Evolutionary conservation across 2,329 filamentous ascomycete genomes (phyloP), one percentile per base, ranked within the genome.

Genomic region (Aspergillus bombycis): DNA sequence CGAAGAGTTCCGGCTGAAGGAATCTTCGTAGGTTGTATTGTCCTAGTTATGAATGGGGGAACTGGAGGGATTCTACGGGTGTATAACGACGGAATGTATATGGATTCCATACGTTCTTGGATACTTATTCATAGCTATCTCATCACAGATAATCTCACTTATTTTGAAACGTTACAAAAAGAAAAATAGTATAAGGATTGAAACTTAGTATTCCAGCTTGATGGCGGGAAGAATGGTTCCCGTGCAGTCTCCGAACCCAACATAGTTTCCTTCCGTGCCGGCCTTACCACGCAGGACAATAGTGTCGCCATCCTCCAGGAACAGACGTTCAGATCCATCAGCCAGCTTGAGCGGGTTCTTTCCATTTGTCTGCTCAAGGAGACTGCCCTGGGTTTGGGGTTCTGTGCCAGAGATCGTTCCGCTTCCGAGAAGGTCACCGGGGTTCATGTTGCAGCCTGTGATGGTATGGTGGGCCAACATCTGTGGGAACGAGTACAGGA

Each of bases 401-500:
- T 82, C 82, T 6, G 77, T 82, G 2, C 92, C 91, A 50, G 86
- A 89, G 70, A 95, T 94, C 1, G 92, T 95, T 3, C 92, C 92
- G 2, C 89, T 92, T 2, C 91, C 92, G 7, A 95, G 79, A 58
- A 95, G 77, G 73, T 95, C 91, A 38, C 91, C 91, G 0, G 88
- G 85, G 54, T 87, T 85, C 82, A 95, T 84, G 4, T 88, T 87
- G 75, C 91, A 95, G 7, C 91, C 91, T 1, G 89, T 91, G 54
- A 92, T 84, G 1, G 89, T 88, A 74, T 94, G 91, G 74, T 94
- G 91, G 1, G 91, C 86, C 46, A 94, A 82, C 91, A 94, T 93
- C 75, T 94, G 91, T 5, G 90, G 86, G 78, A 94, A 94, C 0
- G 90, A 93, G 84, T 88, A 94, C n/a, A 94, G 82, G 12, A 94